These are phyloP conservation scores for Phytopythium ostracodes DNA, from an alignment of 352 stramenopile genomes.

Conservation along the genomic window DNA sequence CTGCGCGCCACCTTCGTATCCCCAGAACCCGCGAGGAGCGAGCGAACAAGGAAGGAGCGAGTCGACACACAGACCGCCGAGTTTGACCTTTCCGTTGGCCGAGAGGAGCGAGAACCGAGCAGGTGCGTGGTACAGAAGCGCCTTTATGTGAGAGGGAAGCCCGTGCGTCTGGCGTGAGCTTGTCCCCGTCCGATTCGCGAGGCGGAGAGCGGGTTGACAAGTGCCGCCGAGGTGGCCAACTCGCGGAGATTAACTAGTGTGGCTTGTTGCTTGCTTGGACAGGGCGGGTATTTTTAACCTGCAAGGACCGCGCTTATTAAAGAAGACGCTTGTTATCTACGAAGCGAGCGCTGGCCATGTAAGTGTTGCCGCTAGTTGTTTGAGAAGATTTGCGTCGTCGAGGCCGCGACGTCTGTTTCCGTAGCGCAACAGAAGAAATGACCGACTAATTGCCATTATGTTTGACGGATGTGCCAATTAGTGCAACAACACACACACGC, in stretches of 20 bases:
- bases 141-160: neutral
- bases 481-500: neutral
- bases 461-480: neutral
- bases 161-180: neutral
- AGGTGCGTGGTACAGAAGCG: neutral
- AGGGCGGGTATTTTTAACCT: slow-evolving; percentile 1
- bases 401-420: neutral
- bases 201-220: neutral
- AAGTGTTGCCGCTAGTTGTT: neutral
- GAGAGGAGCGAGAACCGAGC: neutral
- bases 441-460: neutral
- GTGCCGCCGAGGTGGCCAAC: neutral
- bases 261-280: neutral
- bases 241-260: neutral
- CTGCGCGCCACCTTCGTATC: neutral
- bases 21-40: neutral
- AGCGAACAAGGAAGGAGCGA: neutral
- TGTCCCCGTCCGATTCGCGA: neutral
- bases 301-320: neutral
- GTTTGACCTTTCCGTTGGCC: neutral
- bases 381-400: neutral
- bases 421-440: neutral
- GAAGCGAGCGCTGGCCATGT: neutral
- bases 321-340: neutral
- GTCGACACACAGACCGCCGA: neutral